Conservation (phyloP, 176 grass and related monocot genomes). For the Urochloa ruziziensis region DNA sequence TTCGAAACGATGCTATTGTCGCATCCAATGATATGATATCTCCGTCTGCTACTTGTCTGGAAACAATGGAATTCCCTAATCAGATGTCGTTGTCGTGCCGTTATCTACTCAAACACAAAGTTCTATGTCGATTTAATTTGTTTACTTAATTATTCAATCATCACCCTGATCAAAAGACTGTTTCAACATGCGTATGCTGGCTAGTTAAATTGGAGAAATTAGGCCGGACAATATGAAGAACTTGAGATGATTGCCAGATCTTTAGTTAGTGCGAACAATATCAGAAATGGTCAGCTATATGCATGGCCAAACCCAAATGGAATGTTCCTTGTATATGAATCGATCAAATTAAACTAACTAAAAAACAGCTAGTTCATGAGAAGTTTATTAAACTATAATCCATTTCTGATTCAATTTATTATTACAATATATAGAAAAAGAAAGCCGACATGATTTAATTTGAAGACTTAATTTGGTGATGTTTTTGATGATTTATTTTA, state of each 20-base stretch:
- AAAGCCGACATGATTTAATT: background rate
- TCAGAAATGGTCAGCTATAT: background rate
- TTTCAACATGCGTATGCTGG: slow-evolving; percentile 10
- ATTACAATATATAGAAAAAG: background rate
- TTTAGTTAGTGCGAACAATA: background rate
- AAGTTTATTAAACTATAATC: background rate
- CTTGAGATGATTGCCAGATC: background rate
- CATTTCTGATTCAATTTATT: background rate
- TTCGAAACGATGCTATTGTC: slow-evolving; percentile 19
- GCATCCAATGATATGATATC: slow-evolving; percentile 24
- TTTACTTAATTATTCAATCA: background rate
- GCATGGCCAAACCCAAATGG: slow-evolving; percentile 13
- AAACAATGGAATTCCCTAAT: slow-evolving; percentile 22
- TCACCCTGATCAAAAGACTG: background rate
- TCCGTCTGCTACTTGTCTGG: slow-evolving; percentile 24
- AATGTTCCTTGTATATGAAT: background rate
- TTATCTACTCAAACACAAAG: slow-evolving; percentile 23
- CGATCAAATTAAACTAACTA: background rate
- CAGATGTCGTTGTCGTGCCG: slow-evolving; percentile 9
- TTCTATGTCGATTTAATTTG: background rate
- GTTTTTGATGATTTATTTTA: background rate
- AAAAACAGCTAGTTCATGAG: background rate
- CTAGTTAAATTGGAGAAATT: slow-evolving; percentile 5
- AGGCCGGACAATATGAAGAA: background rate
- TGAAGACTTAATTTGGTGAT: background rate